These are phyloP conservation scores for Candida verbasci DNA, from an alignment of 805 yeast genomes.

Conservation along the genomic window DNA sequence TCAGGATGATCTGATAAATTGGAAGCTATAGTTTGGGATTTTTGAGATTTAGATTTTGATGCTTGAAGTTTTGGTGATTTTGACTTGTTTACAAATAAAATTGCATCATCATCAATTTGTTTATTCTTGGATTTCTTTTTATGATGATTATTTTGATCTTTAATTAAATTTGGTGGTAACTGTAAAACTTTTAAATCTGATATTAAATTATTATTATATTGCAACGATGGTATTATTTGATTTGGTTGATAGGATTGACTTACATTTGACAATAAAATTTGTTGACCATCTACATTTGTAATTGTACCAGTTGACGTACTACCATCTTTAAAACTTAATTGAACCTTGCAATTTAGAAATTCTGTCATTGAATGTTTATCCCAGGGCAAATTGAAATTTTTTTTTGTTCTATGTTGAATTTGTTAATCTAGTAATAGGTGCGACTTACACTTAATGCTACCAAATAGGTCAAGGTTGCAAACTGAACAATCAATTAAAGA, in stretches of 20 bases:
- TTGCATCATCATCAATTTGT: constrained; percentile 2
- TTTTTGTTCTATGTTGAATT: background rate
- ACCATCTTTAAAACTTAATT: constrained; percentile 36
- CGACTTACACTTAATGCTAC: no score
- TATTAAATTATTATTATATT: constrained; percentile 34
- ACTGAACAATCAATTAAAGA: no score
- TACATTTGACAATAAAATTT: constrained; percentile 23
- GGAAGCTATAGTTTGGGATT: background rate
- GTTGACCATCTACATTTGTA: constrained; percentile 24
- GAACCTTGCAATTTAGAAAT: constrained; percentile 38
- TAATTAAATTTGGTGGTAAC: constrained; percentile 38
- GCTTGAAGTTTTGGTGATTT: constrained; percentile 8
- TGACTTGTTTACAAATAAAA: constrained; percentile 6
- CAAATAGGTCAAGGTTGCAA: no score
- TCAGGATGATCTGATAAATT: constrained; percentile 21
- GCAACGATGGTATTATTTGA: constrained; percentile 12
- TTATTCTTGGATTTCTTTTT: constrained; percentile 7
- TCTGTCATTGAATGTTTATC: constrained; percentile 25
- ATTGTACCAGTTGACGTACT: constrained; percentile 30
- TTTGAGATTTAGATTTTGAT: constrained; percentile 6
- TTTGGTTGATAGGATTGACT: constrained; percentile 12
- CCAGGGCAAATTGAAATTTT: background rate
- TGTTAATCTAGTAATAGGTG: no score
- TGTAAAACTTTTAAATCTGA: constrained; percentile 54
- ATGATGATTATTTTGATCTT: constrained; percentile 13